Evolutionary conservation across 116 monocot genomes (phyloP).

Genomic region (Papilionanthe hybrid): DNA sequence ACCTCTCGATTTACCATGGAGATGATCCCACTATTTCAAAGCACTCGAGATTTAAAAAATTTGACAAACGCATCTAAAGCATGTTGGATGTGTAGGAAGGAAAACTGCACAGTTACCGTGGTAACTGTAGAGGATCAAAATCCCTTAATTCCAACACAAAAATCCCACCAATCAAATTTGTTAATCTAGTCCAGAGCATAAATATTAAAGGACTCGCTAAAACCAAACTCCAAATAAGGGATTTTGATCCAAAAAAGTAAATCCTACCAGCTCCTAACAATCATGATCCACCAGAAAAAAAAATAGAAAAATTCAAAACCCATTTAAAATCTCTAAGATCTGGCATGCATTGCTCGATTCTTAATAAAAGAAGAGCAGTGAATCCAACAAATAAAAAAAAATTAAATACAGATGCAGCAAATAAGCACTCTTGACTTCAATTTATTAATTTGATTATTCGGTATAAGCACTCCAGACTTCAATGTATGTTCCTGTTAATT

Average conservation of each 20-base stretch:
- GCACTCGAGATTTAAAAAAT: background rate
- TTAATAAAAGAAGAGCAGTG: background rate
- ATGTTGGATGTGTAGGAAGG: background rate
- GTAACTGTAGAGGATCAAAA: background rate
- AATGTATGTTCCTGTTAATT: too few species aligned
- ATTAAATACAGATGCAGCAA: background rate
- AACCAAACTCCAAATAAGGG: background rate
- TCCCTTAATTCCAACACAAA: background rate
- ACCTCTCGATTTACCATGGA: background rate
- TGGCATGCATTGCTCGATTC: conserved; percentile 18
- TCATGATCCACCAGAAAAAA: too few species aligned
- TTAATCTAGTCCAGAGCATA: background rate
- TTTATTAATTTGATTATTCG: background rate
- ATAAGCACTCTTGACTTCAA: background rate
- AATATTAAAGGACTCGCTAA: background rate
- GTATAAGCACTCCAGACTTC: background rate
- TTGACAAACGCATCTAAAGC: background rate
- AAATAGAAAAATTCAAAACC: background rate
- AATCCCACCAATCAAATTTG: background rate
- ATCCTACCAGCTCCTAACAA: too few species aligned
- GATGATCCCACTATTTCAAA: background rate
- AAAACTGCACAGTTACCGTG: background rate
- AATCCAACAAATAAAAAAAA: background rate
- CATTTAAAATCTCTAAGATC: conserved; percentile 11
- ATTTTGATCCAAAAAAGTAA: background rate